phyloP scores from a whole-genome alignment of 768 basidiomycete genomes.

The Mrakia hoshinonis region DNA sequence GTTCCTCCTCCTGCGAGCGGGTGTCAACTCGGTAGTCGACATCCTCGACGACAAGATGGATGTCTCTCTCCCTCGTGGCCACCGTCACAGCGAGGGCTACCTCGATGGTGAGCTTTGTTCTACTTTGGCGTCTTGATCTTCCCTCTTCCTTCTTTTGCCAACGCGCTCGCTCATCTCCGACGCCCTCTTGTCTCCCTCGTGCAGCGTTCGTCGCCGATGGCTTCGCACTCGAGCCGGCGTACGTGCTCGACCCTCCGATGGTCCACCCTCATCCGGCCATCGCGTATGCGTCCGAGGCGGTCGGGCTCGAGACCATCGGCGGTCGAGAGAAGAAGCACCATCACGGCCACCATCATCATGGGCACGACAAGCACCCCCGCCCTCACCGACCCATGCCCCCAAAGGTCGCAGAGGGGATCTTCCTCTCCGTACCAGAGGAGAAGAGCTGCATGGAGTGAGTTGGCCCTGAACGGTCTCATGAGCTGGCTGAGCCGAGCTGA shows the following conservation, averaged over 20 bases:
- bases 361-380: too few relatives aligned
- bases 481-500: neutral
- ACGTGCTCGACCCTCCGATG: slow-evolving; percentile 2
- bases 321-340: too few relatives aligned
- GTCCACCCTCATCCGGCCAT: slow-evolving; percentile 17
- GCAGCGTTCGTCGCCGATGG: slow-evolving; percentile 20
- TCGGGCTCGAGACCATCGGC: neutral
- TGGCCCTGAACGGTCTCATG: neutral
- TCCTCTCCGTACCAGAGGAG: slow-evolving; percentile 12
- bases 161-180: slow-evolving; percentile 1
- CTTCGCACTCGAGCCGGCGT: slow-evolving; percentile 11
- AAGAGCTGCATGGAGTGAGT: slow-evolving; percentile 20
- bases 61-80: neutral
- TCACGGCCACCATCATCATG: neutral
- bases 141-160: neutral
- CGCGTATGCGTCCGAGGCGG: neutral
- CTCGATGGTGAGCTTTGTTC: slow-evolving; percentile 1
- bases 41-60: neutral
- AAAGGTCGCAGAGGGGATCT: slow-evolving; percentile 27
- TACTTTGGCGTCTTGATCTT: neutral
- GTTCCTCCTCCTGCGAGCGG: neutral
- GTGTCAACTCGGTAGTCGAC: neutral
- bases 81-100: neutral
- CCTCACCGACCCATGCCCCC: slow-evolving; percentile 18
- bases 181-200: neutral